Conservation (phyloP, 768 basidiomycete genomes). For the Rhodotorula diobovata region DNA sequence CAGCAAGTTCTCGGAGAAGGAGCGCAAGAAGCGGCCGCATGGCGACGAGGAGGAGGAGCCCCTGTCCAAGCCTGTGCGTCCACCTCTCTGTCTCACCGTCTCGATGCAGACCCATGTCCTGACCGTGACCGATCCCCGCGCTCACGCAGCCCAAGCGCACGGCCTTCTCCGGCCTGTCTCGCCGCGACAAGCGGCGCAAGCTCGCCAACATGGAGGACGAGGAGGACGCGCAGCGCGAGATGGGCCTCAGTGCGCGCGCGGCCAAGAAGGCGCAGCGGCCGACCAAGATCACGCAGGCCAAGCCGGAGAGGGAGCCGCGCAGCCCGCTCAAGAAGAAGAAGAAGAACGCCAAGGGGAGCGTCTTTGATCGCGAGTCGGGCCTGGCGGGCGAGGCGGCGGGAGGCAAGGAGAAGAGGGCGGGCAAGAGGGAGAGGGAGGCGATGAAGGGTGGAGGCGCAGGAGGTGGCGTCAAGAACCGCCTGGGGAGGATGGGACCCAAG, state of each 20-base stretch:
- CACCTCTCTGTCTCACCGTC: not conserved
- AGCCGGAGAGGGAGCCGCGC: constrained; percentile 13
- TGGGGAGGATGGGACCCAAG: constrained; percentile 28
- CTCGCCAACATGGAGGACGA: constrained; percentile 76
- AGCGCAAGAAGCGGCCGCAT: constrained; percentile 27
- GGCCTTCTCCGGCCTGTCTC: constrained; percentile 68
- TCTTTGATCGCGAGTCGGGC: constrained; percentile 27
- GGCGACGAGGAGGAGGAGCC: constrained; percentile 36
- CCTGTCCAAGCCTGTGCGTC: constrained; percentile 20
- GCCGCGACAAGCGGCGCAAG: constrained; percentile 80
- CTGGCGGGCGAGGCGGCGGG: constrained; percentile 9
- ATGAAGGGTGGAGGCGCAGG: constrained; percentile 21
- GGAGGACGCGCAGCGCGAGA: constrained; percentile 49
- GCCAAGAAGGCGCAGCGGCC: constrained; percentile 65
- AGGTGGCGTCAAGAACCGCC: constrained; percentile 15
- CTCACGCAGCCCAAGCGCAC: constrained; percentile 31
- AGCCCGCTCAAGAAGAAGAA: constrained; percentile 16
- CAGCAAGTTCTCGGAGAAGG: constrained; percentile 47
- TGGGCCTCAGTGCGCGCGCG: constrained; percentile 72
- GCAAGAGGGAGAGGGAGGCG: constrained; percentile 28
- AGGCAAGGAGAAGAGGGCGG: constrained; percentile 7
- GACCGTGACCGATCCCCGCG: not conserved
- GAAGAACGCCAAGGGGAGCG: constrained; percentile 1
- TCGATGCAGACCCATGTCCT: too few relatives aligned
- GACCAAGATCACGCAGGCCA: constrained; percentile 13